Conservation (phyloP, 1,284 basidiomycete species). For the Microbotryomycetes sp. region DNA sequence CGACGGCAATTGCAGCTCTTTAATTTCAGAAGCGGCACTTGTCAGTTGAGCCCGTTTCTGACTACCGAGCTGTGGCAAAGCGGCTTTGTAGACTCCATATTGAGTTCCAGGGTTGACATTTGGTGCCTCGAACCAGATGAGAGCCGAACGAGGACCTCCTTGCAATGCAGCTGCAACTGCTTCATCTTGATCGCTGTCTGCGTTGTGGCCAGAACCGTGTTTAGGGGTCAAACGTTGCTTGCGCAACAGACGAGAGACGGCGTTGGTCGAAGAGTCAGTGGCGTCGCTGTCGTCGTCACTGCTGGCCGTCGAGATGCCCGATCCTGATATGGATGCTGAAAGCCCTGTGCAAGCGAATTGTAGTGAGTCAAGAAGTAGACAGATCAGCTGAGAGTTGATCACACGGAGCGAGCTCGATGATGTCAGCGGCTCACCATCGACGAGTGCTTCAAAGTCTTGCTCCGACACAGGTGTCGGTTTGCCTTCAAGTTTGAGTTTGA, state of each 20-base stretch:
- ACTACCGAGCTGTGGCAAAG: conserved; percentile 53
- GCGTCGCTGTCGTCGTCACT: conserved; percentile 48
- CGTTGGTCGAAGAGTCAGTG: conserved; percentile 45
- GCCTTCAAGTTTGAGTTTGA: conserved; percentile 66
- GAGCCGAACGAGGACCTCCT: conserved; percentile 59
- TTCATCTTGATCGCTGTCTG: conserved; percentile 40
- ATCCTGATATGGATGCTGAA: conserved; percentile 83
- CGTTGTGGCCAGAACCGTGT: conserved; percentile 42
- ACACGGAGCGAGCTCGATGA: neutral
- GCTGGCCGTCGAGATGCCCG: conserved; percentile 66
- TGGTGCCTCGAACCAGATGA: conserved; percentile 81
- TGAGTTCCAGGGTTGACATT: conserved; percentile 63
- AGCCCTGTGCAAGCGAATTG: conserved; percentile 55
- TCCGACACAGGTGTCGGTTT: conserved; percentile 55
- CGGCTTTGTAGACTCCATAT: conserved; percentile 74
- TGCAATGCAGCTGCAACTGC: conserved; percentile 41
- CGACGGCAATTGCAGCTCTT: conserved; percentile 56
- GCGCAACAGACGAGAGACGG: conserved; percentile 56
- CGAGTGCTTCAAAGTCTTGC: conserved; percentile 62
- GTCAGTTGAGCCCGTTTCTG: conserved; percentile 42
- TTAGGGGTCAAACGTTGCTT: conserved; percentile 54
- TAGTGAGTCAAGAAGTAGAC: neutral
- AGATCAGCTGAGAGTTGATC: no score
- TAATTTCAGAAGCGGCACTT: conserved; percentile 47
- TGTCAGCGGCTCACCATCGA: conserved; percentile 56